Evolutionary conservation across 1,139 yeast species (phyloP), one percentile per base, ranked within the genome.

Genomic region (Sugiyamaella sp.): DNA sequence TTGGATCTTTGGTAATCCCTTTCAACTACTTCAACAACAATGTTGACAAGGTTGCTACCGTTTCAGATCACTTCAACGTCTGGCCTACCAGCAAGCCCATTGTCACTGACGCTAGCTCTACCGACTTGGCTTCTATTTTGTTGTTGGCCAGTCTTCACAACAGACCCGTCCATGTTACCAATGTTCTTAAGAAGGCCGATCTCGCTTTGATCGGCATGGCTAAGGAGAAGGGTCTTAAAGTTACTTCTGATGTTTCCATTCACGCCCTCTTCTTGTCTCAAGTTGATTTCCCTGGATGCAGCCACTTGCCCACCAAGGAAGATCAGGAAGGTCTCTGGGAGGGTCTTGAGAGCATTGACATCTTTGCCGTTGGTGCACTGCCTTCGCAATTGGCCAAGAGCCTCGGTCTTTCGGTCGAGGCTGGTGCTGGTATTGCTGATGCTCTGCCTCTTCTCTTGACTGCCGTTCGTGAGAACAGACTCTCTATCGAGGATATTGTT

Each of bases 41-140:
- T 66, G 65, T 72, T 51, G 79, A 81, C 62, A 86, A 85, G 66
- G 89, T 91, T 52, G 80, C 91, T 21, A 78, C 86, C 32, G 85
- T 89, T 47, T 83, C 96, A 38, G 80, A 86, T 40, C 95, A 89
- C 65, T 85, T 90, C 64, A 81, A 85, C 60, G 75, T 82, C 44
- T 91, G 97, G 97, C 97, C 97, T 52, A 77, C 79, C 52, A 73
- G 74, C 67, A 90, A 89, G 76, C 95, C 95, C 59, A 87, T 93
- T 60, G 80, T 91, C 62, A 89, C 97, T 46, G 97, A 93, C 73
- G 97, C 98, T 46, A 85, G 83, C 70, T 84, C 95, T 25, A 88
- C 97, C 44, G 95, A 89, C 67, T 79, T 93, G 66, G 98, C 99
- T 19, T 87, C 97, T 4, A 86, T 91, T 51, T 76, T 93, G 69